Conservation (phyloP, 2,329 filamentous ascomycete genomes). For the Aureobasidium pullulans region DNA sequence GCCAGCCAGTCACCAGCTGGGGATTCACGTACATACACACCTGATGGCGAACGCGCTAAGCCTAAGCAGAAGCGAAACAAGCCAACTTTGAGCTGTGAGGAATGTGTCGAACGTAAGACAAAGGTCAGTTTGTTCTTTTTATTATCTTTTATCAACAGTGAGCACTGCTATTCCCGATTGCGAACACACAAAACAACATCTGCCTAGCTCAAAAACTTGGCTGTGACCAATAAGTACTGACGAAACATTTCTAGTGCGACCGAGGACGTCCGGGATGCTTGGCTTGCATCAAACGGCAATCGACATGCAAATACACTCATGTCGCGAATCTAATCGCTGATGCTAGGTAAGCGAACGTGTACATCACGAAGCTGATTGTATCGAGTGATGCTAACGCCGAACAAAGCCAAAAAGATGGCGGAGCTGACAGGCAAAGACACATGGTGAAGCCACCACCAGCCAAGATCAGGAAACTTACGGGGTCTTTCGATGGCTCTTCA, state of each 20-base stretch:
- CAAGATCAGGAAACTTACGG: constrained; percentile 26
- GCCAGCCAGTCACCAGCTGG: background rate
- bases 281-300: constrained; percentile 66
- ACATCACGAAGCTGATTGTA: background rate
- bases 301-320: constrained; percentile 65
- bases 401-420: background rate
- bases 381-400: background rate
- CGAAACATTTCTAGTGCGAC: constrained; percentile 53
- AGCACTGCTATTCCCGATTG: background rate
- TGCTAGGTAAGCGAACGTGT: constrained; percentile 49
- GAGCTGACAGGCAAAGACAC: constrained; percentile 14
- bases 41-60: constrained; percentile 16
- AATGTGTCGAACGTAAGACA: constrained; percentile 76
- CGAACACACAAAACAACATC: background rate
- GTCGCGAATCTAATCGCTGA: constrained; percentile 63
- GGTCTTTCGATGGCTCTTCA: constrained; percentile 7
- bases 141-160: background rate
- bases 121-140: constrained; percentile 47
- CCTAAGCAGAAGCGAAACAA: constrained; percentile 75
- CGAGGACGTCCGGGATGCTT: constrained; percentile 53
- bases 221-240: background rate
- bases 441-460: constrained; percentile 28
- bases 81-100: constrained; percentile 68
- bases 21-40: background rate
- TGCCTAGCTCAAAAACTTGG: constrained; percentile 3